phyloP scores from a whole-genome alignment of 2,329 filamentous ascomycete genomes.

The Leptosphaerulina australis region DNA sequence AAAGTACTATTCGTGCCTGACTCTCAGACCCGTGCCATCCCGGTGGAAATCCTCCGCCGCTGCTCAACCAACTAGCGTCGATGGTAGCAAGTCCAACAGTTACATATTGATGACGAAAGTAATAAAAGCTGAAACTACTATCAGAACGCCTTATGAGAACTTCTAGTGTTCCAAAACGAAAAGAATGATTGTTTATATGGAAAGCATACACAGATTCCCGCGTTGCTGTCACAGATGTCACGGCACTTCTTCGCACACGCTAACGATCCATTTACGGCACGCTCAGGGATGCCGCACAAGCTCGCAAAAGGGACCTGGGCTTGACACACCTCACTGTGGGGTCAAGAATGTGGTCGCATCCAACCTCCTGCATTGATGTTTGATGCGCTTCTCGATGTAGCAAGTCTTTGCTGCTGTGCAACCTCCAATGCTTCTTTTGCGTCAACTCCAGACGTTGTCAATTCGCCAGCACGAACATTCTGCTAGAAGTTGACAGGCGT shows the following conservation, averaged over 20 bases:
- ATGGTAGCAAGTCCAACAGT: too few relatives aligned
- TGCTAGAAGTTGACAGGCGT: background rate
- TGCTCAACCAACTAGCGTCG: too few relatives aligned
- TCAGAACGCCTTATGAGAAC: too few relatives aligned
- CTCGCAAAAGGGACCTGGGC: background rate
- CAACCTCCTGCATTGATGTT: constrained; percentile 10
- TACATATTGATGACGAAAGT: too few relatives aligned
- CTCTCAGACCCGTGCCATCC: too few relatives aligned
- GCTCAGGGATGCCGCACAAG: constrained; percentile 14
- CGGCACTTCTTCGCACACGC: too few relatives aligned
- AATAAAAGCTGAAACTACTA: too few relatives aligned
- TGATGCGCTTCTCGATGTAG: constrained; percentile 4
- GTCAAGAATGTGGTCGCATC: constrained; percentile 1
- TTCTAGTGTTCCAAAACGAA: too few relatives aligned
- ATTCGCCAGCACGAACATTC: constrained; percentile 5
- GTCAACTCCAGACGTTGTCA: constrained; percentile 9
- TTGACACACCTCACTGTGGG: constrained; percentile 4
- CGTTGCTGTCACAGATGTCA: too few relatives aligned
- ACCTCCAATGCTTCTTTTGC: constrained; percentile 8
- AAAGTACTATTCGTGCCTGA: background rate
- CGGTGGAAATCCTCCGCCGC: too few relatives aligned
- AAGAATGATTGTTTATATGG: too few relatives aligned
- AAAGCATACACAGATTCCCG: too few relatives aligned
- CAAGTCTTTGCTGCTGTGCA: constrained; percentile 10
- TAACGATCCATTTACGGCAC: background rate